A percentile compares a stretch with the other conserved stretches of the same genome.
phyloP scores from a whole-genome alignment of 768 basidiomycete species.

The Mrakia gelida region DNA sequence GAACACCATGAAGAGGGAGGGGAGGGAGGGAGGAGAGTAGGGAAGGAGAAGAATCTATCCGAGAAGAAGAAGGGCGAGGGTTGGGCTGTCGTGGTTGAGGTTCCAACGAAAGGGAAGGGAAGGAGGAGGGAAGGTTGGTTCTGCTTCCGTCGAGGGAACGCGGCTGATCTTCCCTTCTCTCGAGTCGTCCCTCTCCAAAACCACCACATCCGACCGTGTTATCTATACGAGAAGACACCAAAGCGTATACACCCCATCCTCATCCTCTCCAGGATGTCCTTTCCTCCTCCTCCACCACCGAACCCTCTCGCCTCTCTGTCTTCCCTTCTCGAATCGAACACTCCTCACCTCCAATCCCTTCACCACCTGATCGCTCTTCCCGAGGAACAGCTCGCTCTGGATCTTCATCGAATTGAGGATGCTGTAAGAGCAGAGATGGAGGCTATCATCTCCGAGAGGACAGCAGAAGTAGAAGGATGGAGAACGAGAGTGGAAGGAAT shows the following conservation, averaged over 20 bases:
- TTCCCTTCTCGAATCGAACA: slow-evolving; percentile 72
- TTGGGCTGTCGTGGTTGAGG: background rate
- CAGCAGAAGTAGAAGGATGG: slow-evolving; percentile 73
- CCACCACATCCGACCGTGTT: background rate
- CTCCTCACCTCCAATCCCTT: slow-evolving; percentile 71
- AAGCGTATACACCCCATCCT: background rate
- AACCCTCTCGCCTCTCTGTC: slow-evolving; percentile 68
- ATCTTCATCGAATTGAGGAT: slow-evolving; percentile 66
- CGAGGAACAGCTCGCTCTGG: slow-evolving; percentile 70
- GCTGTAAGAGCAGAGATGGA: slow-evolving; percentile 73
- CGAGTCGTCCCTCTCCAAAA: background rate
- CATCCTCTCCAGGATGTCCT: background rate
- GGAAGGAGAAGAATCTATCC: background rate
- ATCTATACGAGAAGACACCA: background rate
- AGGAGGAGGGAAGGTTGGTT: background rate
- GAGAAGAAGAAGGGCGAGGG: background rate
- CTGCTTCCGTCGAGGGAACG: background rate
- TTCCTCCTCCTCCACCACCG: slow-evolving; percentile 13
- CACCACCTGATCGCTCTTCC: slow-evolving; percentile 82
- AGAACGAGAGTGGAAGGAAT: slow-evolving; percentile 58
- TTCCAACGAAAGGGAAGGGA: background rate
- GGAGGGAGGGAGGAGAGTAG: background rate
- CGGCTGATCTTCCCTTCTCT: background rate
- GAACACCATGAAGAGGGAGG: background rate
- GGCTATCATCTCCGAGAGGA: slow-evolving; percentile 61